Base-by-base conservation (phyloP, 1,139 yeast species). In the Diutina scorzettiae region DNA sequence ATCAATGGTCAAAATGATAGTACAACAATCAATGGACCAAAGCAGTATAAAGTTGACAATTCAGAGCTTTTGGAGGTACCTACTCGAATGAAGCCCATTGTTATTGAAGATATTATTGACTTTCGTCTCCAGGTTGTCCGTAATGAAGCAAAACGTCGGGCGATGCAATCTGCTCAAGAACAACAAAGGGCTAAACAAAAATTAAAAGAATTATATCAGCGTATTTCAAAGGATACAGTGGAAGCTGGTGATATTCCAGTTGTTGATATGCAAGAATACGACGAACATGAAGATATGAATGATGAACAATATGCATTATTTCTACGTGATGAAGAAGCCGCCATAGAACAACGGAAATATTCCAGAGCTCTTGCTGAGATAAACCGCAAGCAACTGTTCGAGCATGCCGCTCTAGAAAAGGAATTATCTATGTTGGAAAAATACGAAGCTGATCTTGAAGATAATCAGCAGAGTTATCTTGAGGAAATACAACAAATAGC, bases 141-240 rank as follows among this genome's bases (percentile, higher is more conserved):
- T 11, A 23, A 34, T 21, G 39, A 34, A 34, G 28, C 27, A 5
- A 23, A 23, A 23, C 39, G 39, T 9, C 39, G 39, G 16, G 39
- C 39, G n/a, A 18, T 14, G 4, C 28, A 34, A 14, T 11, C 19
- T 4, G 39, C n/a, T 3, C 28, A 11, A 23, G 39, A 34, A 23
- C 39, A 34, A 16, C 25, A 14, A 6, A 20, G 39, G 9, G 39
- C 39, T 8, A 34, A 34, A 21, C 16, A 34, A 11, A 34, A 34
- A 19, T 23, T 34, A n/a, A 34, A 34, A 20, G 39, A 34, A 16
- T 23, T 34, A 28, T 34, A 34, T 34, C 28, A 34, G 14, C 39
- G 39, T 6, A 34, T 34, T 6, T 19, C 39, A 8, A 17, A 30
- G 14, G 33, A 30, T 5, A 5, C n/a, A 9, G 16, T 30, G 17